phyloP scores from a whole-genome alignment of 768 basidiomycete genomes.

The Pulveroboletus sp. region DNA sequence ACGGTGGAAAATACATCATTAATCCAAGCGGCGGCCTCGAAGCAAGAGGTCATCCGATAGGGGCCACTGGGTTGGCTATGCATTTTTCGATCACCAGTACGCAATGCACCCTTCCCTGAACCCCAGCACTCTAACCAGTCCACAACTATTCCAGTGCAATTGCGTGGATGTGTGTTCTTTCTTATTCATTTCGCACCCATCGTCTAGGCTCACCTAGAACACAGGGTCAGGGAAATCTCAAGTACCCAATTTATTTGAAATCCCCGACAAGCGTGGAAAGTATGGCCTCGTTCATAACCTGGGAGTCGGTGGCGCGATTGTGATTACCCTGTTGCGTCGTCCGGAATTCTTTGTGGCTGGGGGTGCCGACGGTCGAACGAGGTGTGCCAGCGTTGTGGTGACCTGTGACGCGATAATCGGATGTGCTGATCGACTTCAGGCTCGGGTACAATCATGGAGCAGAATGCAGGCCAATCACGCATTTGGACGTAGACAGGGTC shows the following conservation, averaged over 20 bases:
- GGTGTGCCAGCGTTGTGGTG: constrained; percentile 34
- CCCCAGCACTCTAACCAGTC: no score
- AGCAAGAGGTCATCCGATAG: constrained; percentile 79
- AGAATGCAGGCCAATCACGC: constrained; percentile 57
- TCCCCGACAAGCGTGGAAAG: constrained; percentile 61
- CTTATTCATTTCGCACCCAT: no score
- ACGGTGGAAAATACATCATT: constrained; percentile 77
- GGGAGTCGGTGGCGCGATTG: constrained; percentile 73
- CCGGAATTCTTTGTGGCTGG: constrained; percentile 69
- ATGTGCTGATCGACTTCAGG: constrained; percentile 31
- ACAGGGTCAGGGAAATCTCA: constrained; percentile 79
- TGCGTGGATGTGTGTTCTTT: constrained; percentile 64
- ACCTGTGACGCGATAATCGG: background rate
- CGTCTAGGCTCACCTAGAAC: background rate
- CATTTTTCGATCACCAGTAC: constrained; percentile 79
- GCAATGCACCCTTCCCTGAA: background rate
- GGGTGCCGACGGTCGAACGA: constrained; percentile 58
- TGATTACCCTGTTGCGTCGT: constrained; percentile 66
- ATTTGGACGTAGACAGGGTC: constrained; percentile 65
- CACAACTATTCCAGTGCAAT: background rate
- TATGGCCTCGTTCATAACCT: constrained; percentile 78
- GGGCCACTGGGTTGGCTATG: constrained; percentile 80
- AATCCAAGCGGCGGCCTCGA: constrained; percentile 85
- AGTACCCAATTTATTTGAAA: constrained; percentile 61
- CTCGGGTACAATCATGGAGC: constrained; percentile 77